A percentile compares a stretch with the other conserved stretches of the same genome.
These are phyloP conservation scores for Dactylella cylindrospora DNA, from an alignment of 2,329 filamentous ascomycete genomes.

Conservation along the genomic window DNA sequence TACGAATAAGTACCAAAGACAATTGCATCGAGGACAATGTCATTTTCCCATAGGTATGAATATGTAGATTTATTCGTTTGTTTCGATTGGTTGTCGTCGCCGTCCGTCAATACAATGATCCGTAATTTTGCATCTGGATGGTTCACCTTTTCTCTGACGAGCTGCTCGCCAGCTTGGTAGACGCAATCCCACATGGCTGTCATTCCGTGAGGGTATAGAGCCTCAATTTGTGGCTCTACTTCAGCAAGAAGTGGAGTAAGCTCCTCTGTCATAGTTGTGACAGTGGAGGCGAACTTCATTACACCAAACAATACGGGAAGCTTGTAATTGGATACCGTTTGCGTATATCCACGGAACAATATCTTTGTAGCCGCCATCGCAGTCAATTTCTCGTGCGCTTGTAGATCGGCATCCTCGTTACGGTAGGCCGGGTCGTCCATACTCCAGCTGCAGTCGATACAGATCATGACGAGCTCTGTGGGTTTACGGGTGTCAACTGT, in stretches of 20 bases:
- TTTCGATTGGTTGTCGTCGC: conserved; percentile 37
- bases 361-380: conserved; percentile 36
- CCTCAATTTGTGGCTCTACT: conserved; percentile 33
- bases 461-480: conserved; percentile 40
- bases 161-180: conserved; percentile 36
- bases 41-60: conserved; percentile 36
- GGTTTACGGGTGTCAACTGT: conserved; percentile 40
- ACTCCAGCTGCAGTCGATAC: conserved; percentile 41
- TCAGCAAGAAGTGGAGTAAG: conserved; percentile 29
- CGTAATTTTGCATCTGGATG: conserved; percentile 42
- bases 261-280: conserved; percentile 22
- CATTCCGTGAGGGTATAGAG: conserved; percentile 14
- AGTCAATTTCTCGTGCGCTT: conserved; percentile 12
- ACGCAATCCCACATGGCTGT: conserved; percentile 43
- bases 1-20: conserved; percentile 28
- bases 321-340: conserved; percentile 33
- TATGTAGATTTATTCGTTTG: conserved; percentile 35
- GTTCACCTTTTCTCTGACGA: conserved; percentile 33
- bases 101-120: conserved; percentile 39
- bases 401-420: conserved; percentile 24
- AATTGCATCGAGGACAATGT: conserved; percentile 35
- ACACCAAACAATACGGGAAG: conserved; percentile 40
- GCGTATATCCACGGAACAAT: conserved; percentile 33
- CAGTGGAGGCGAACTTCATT: conserved; percentile 28
- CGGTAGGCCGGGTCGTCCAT: conserved; percentile 33